Evolutionary conservation across 495 filamentous ascomycete species (phyloP).

Genomic region (Talaromyces ruber): DNA sequence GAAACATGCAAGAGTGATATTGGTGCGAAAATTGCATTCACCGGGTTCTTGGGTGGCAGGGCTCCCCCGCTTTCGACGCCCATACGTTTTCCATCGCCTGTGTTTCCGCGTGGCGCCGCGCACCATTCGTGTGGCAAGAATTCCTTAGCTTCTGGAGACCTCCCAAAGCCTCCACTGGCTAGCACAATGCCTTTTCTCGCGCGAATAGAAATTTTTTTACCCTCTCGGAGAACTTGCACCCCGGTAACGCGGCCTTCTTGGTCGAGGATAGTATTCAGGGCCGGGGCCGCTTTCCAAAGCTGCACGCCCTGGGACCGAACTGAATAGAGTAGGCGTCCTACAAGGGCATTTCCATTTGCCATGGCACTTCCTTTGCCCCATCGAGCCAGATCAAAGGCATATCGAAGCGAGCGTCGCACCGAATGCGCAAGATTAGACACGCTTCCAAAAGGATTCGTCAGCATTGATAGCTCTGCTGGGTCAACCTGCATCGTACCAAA

Average conservation of each 20-base stretch:
- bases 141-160: background rate
- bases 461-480: background rate
- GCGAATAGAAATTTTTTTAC: background rate
- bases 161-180: background rate
- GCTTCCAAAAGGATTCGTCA: background rate
- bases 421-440: background rate
- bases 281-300: background rate
- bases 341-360: background rate
- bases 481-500: background rate
- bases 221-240: background rate
- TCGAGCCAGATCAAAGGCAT: background rate
- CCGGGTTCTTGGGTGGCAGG: background rate
- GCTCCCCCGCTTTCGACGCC: background rate
- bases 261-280: background rate
- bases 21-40: background rate
- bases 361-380: background rate
- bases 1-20: background rate
- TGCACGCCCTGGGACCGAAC: background rate
- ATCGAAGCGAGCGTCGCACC: background rate
- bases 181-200: background rate
- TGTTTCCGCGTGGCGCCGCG: background rate
- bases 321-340: background rate
- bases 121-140: background rate
- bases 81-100: background rate
- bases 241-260: background rate